Percentiles rank a stretch among this genome's conserved stretches.
Conservation (phyloP, 2,329 filamentous ascomycete genomes). For the Fusarium sp. region DNA sequence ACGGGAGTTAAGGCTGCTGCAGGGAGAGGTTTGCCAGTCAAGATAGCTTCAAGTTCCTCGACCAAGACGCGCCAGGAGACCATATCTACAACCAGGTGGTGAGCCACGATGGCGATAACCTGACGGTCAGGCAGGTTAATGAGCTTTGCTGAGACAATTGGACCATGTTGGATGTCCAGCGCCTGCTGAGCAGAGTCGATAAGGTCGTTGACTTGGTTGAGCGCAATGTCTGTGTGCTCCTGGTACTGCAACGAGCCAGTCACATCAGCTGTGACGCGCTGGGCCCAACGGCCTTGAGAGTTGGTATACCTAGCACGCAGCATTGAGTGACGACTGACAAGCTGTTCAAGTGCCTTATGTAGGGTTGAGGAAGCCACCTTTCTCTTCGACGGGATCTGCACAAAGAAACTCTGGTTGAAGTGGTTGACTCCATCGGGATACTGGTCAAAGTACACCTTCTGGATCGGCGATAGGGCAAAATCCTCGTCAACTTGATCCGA, state of each 20-base stretch:
- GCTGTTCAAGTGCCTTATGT: not conserved
- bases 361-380: no score
- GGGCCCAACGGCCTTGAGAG: no score
- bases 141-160: not conserved
- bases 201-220: no score
- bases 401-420: conserved; percentile 12
- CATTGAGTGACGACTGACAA: conserved; percentile 4
- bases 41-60: not conserved
- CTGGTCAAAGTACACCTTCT: conserved; percentile 1
- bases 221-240: no score
- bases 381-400: not conserved
- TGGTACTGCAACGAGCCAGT: not conserved
- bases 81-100: conserved; percentile 4
- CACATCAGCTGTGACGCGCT: not conserved
- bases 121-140: not conserved
- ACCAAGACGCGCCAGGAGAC: conserved; percentile 8
- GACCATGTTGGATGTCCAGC: not conserved
- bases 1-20: no score
- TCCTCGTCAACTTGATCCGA: no score
- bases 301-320: not conserved
- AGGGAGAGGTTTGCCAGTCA: no score
- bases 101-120: not conserved
- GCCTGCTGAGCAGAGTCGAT: no score
- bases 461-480: not conserved
- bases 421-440: not conserved